These are phyloP conservation scores for Fusarium continuum DNA, from an alignment of 2,329 filamentous ascomycete genomes.

Conservation along the genomic window DNA sequence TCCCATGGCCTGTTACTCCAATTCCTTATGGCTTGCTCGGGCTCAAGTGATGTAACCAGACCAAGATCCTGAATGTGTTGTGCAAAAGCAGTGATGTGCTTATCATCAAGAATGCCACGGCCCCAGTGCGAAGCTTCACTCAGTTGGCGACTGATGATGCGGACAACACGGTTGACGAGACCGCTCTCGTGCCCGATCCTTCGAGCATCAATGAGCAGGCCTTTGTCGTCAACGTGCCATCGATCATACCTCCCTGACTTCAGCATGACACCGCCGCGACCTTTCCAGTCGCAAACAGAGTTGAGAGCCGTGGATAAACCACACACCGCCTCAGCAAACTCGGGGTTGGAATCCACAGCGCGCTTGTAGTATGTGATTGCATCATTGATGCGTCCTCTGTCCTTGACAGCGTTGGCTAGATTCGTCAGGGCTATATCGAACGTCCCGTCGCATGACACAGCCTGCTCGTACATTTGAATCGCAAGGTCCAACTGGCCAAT, in stretches of 20 bases:
- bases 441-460: conserved; percentile 88
- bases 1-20: conserved; percentile 87
- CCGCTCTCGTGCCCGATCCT: conserved; percentile 71
- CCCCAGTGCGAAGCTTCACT: conserved; percentile 89
- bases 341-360: conserved; percentile 89
- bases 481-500: conserved; percentile 91
- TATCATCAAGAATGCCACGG: conserved; percentile 69
- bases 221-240: conserved; percentile 90
- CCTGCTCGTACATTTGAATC: conserved; percentile 96
- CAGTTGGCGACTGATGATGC: conserved; percentile 90
- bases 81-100: conserved; percentile 60
- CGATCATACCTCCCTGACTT: conserved; percentile 79
- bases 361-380: conserved; percentile 92
- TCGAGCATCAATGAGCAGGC: conserved; percentile 81
- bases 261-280: conserved; percentile 85
- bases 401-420: conserved; percentile 96
- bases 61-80: conserved; percentile 57
- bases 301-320: conserved; percentile 94
- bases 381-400: conserved; percentile 90
- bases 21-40: conserved; percentile 54
- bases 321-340: conserved; percentile 97
- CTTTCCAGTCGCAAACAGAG: conserved; percentile 94
- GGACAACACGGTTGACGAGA: conserved; percentile 88
- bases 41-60: conserved; percentile 48
- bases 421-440: conserved; percentile 98